Base-by-base conservation (phyloP, 306 rosid genomes). In the Ceratonia siliqua region DNA sequence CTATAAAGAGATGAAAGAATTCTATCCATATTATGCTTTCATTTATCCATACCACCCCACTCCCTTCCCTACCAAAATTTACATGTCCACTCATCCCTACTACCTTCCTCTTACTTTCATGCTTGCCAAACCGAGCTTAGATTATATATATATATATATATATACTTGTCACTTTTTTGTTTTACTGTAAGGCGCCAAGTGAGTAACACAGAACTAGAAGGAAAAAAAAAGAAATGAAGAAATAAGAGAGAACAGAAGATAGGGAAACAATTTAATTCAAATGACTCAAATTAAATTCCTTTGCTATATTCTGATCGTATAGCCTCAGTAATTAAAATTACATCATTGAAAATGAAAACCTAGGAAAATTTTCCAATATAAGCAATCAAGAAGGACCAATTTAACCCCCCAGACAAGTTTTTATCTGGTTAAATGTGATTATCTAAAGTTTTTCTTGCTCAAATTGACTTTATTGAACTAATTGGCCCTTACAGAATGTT, bases 301-400 rank as follows among this genome's bases (percentile, higher is more conserved):
- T 33, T 22, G 38, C 5, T 0, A 53, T 32, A 33, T 53, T 5
- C 45, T 52, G 7, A 21, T 70, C 36, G 20, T 70, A 28, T 11
- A 14, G 38, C 36, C 57, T 4, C 4, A 30, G 1, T 32, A 68
- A 48, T 45, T 45, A 35, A 55, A 36, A n/a, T 25, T n/a, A 17
- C 32, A 42, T 42, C 14, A 41, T 8, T 21, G 48, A 55, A 56
- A 72, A 56, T 25, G 32, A 41, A 70, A 56, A 25, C 43, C 10
- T 24, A 39, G 42, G 17, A 20, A 36, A 12, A 5, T 14, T 27
- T 11, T 28, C 68, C 36, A 43, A 72, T 20, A 43, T 43, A 72
- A 72, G 73, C 45, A 66, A 66, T 15, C 70, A 46, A 7, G 41
- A 21, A 57, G 74, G 54, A 79, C 54, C n/a, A 15, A 59, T 74